Conservation (phyloP, 371 early-diverging fungal species). For the Blakeslea trispora region DNA sequence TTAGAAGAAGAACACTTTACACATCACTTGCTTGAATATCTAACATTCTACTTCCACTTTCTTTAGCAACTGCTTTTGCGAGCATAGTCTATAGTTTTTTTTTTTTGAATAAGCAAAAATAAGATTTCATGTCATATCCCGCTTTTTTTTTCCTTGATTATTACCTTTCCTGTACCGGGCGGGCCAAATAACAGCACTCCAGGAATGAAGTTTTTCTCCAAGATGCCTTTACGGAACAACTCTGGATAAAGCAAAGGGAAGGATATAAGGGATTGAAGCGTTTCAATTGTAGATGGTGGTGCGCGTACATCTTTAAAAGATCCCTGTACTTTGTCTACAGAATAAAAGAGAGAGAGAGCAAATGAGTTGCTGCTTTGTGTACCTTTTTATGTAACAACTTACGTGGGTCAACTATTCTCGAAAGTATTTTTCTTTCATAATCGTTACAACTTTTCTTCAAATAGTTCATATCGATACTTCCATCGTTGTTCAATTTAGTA, state of each 20-base stretch:
- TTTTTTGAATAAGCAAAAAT: too few species aligned
- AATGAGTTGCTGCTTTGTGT: background rate
- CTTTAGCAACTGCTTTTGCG: constrained; percentile 96
- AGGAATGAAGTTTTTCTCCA: constrained; percentile 74
- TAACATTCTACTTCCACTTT: constrained; percentile 92
- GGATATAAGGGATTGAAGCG: constrained; percentile 85
- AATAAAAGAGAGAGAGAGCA: background rate
- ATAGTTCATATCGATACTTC: constrained; percentile 22
- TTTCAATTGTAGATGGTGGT: constrained; percentile 67
- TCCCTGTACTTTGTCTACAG: constrained; percentile 55
- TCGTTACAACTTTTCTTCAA: constrained; percentile 40
- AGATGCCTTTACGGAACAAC: constrained; percentile 75
- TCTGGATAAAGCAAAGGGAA: constrained; percentile 84
- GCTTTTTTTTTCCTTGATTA: too few species aligned
- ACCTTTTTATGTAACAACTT: constrained; percentile 17
- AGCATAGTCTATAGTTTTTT: constrained; percentile 93
- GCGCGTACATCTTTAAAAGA: constrained; percentile 67
- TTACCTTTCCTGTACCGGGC: constrained; percentile 92
- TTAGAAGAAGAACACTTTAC: constrained; percentile 27
- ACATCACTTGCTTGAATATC: constrained; percentile 94
- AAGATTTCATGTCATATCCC: too few species aligned
- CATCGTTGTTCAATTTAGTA: constrained; percentile 7
- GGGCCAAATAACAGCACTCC: constrained; percentile 96
- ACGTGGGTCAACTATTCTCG: constrained; percentile 69
- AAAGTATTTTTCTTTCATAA: constrained; percentile 61